These are phyloP conservation scores for Linderniella brevidens DNA, from an alignment of 257 asterid genomes.

Conservation along the genomic window DNA sequence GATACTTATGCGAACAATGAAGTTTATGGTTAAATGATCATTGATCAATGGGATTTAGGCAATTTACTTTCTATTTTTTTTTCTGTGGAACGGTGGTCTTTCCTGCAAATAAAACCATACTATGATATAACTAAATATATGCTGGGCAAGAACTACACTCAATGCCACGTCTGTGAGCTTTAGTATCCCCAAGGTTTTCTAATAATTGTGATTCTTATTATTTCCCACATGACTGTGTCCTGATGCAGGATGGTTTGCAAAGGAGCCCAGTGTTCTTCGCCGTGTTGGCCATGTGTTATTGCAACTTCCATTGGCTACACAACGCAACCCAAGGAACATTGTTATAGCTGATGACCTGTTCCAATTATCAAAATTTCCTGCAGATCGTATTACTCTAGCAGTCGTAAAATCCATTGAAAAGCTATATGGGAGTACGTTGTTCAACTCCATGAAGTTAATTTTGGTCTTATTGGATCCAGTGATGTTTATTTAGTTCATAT, in stretches of 20 bases:
- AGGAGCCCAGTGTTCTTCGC: constrained; percentile 65
- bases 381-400: constrained; percentile 37
- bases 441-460: constrained; percentile 5
- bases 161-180: too few relatives aligned
- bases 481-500: constrained; percentile 15
- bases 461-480: constrained; percentile 7
- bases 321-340: constrained; percentile 65
- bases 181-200: not conserved
- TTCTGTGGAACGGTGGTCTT: too few relatives aligned
- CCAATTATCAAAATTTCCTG: constrained; percentile 36
- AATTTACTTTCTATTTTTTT: too few relatives aligned
- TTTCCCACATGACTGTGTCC: too few relatives aligned
- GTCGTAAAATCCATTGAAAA: constrained; percentile 65
- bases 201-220: not conserved
- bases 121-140: too few relatives aligned
- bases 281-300: constrained; percentile 85
- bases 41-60: too few relatives aligned
- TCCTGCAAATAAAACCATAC: too few relatives aligned
- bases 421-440: constrained; percentile 66
- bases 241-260: constrained; percentile 85
- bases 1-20: too few relatives aligned
- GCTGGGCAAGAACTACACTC: not conserved
- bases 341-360: constrained; percentile 81
- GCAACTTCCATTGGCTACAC: constrained; percentile 62
- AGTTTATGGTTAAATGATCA: too few relatives aligned